Evolutionary conservation across 1,139 yeast species (phyloP).

Genomic region (Petasospora fabianii): DNA sequence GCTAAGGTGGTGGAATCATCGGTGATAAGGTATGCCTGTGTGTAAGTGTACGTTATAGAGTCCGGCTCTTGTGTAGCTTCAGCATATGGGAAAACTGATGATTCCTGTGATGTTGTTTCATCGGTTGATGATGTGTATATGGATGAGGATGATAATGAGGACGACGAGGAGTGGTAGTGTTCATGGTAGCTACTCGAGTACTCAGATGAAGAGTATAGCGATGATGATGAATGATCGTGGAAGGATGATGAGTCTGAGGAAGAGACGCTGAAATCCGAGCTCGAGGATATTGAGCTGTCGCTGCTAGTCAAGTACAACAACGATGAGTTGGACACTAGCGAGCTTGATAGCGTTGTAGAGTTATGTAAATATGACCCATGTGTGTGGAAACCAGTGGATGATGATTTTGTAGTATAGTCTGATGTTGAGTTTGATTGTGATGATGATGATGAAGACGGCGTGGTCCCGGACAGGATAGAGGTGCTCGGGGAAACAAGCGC

Average conservation of each 20-base stretch:
- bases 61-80: constrained; percentile 2
- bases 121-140: not conserved
- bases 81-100: constrained; percentile 3
- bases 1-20: constrained; percentile 36
- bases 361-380: no score
- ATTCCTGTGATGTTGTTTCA: constrained; percentile 4
- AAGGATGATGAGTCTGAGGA: not conserved
- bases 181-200: not conserved
- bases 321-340: not conserved
- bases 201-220: not conserved
- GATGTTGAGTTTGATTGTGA: not conserved
- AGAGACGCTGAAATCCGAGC: not conserved
- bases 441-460: not conserved
- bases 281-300: not conserved
- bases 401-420: no score
- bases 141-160: constrained; percentile 1
- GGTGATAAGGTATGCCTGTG: constrained; percentile 41
- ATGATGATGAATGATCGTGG: not conserved
- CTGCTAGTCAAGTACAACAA: not conserved
- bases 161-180: constrained; percentile 1
- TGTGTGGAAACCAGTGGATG: no score
- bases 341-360: not conserved
- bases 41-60: constrained; percentile 26
- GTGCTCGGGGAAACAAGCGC: constrained; percentile 7
- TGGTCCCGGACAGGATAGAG: not conserved